Percentiles rank a stretch among this genome's conserved stretches.
Conservation (phyloP, 345 rosid genomes). For the Linum lewisii region DNA sequence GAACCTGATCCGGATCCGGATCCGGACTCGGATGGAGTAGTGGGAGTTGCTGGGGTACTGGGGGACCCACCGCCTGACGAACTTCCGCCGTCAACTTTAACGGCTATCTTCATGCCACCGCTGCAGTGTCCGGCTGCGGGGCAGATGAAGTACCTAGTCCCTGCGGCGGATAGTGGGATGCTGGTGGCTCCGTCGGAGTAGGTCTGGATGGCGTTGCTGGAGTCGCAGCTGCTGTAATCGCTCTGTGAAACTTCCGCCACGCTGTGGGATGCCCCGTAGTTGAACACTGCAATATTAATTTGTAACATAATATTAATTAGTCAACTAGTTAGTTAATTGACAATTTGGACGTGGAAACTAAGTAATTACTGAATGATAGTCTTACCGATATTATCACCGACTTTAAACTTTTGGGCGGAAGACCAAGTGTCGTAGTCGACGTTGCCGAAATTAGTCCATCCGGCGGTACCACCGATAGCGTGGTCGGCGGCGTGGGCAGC, state of each 20-base stretch:
- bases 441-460: slow-evolving; percentile 25
- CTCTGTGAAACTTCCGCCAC: slow-evolving; percentile 25
- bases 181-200: slow-evolving; percentile 25
- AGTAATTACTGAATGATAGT: background rate
- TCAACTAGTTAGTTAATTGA: background rate
- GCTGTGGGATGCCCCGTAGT: slow-evolving; percentile 12
- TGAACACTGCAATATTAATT: slow-evolving; percentile 25
- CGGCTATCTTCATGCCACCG: slow-evolving; percentile 41
- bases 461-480: slow-evolving; percentile 29
- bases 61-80: slow-evolving; percentile 4
- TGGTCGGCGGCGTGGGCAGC: slow-evolving; percentile 22
- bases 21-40: background rate
- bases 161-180: slow-evolving; percentile 16
- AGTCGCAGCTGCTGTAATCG: slow-evolving; percentile 27
- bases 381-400: slow-evolving; percentile 41
- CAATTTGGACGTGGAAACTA: too few species aligned
- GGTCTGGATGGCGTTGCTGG: slow-evolving; percentile 19
- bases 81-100: slow-evolving; percentile 20
- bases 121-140: slow-evolving; percentile 33
- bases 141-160: slow-evolving; percentile 39
- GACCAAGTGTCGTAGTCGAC: slow-evolving; percentile 25
- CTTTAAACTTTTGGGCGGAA: slow-evolving; percentile 28
- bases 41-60: slow-evolving; percentile 1
- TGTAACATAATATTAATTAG: background rate
- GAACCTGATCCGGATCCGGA: background rate